Evolutionary conservation across 2,329 filamentous ascomycete genomes (phyloP), one percentile per base, ranked within the genome.

Genomic region (Beauveria sp.): DNA sequence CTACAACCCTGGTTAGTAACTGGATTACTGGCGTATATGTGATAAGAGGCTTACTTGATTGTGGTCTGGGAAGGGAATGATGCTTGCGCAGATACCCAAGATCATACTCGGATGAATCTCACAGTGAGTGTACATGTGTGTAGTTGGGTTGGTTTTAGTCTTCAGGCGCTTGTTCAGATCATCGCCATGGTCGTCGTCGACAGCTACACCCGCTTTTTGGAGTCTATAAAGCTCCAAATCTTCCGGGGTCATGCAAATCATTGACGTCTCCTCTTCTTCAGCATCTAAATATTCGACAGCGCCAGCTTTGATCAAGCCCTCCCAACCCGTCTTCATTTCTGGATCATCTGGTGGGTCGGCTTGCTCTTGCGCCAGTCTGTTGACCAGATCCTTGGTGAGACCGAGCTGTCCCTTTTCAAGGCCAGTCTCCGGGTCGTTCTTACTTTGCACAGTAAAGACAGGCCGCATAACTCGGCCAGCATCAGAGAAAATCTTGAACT

Each of bases 21-120:
- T 46, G 55, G 65, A 48, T 52, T 43, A 67, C 80, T 71, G 80
- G 73, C 50, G 63, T 56, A 28, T 6, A 31, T 24, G 64, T 8
- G 22, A 31, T 26, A 18, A 45, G 7, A 50, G 53, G 71, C 80
- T 69, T 81, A 87, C 85, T 79, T 91, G 91, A 74, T 99, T 99
- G 80, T 99, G 95, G 78, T 99, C 95, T 1, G 96, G 95, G 86
- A 99, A 99, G 0, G 95, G 95, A 80, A 99, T 99, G 75, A 99
- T 99, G 78, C 93, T 97, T 69, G 95, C 95, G 73, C 96, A 99
- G 66, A 99, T 96, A 72, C 95, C 95, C 61, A 99, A 79, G 74
- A 99, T 95, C 95, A 99, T 99, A 76, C 92, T 96, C 22, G 95
- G 96, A 70, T 99, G 96, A 73, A 99, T 98, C 77, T 99, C 95